These are phyloP conservation scores for Malbranchea zuffiana DNA, from an alignment of 2,329 filamentous ascomycete species.

Conservation along the genomic window DNA sequence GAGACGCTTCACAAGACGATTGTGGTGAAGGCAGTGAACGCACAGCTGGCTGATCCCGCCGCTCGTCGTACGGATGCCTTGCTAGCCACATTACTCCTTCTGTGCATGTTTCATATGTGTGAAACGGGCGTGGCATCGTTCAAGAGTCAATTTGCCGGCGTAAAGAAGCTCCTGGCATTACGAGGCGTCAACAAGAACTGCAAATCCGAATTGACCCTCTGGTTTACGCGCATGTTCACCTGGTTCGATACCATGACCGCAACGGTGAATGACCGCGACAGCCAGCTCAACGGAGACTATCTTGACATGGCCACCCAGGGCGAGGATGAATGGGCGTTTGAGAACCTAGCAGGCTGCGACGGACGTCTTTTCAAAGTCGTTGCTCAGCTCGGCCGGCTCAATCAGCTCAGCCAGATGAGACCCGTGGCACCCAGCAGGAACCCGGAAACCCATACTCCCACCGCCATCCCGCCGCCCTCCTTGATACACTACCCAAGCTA, in stretches of 20 bases:
- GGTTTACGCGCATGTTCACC: conserved; percentile 88
- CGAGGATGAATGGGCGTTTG: conserved; percentile 59
- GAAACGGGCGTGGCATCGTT: conserved; percentile 90
- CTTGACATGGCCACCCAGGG: conserved; percentile 54
- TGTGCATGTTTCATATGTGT: conserved; percentile 87
- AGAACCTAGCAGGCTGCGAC: conserved; percentile 83
- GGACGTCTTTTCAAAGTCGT: conserved; percentile 77
- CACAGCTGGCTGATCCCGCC: conserved; percentile 64
- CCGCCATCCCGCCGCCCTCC: conserved; percentile 25
- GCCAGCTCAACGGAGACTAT: conserved; percentile 57
- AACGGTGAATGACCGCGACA: conserved; percentile 82
- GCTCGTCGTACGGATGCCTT: conserved; percentile 76
- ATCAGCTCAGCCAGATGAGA: conserved; percentile 64
- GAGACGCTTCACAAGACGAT: conserved; percentile 77
- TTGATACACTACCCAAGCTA: conserved; percentile 21
- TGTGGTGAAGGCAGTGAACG: conserved; percentile 72
- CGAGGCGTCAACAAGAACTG: conserved; percentile 51
- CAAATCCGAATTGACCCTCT: conserved; percentile 56
- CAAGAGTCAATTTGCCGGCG: conserved; percentile 82
- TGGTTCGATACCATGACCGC: conserved; percentile 91
- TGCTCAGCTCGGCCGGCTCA: conserved; percentile 70
- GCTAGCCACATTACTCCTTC: conserved; percentile 71
- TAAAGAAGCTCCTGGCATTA: conserved; percentile 78
- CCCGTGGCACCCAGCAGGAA: conserved; percentile 24
- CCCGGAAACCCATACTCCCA: conserved; percentile 18